Evolutionary conservation across 2,329 filamentous ascomycete species (phyloP).

Genomic region (Septoria linicola): DNA sequence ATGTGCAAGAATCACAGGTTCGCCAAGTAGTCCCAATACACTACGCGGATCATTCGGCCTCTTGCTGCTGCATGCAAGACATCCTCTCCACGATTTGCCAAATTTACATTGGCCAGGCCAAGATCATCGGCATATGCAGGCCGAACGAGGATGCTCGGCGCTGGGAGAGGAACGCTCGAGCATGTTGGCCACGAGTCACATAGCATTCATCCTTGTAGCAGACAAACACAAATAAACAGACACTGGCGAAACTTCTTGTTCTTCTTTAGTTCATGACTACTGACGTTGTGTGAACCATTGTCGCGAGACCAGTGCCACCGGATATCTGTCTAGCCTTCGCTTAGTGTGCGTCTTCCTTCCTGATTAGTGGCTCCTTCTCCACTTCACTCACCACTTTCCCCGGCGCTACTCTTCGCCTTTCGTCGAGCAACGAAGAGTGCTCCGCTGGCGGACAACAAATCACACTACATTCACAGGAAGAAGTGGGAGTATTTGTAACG

Average conservation of each 20-base stretch:
- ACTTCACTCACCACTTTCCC: constrained; percentile 5
- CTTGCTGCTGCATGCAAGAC: too few relatives aligned
- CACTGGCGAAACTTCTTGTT: too few relatives aligned
- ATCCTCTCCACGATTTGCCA: too few relatives aligned
- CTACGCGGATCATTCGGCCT: background rate
- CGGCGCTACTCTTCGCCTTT: background rate
- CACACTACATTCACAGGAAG: background rate
- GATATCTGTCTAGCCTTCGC: constrained; percentile 3
- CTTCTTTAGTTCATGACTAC: background rate
- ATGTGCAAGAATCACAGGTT: background rate
- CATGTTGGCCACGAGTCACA: too few relatives aligned
- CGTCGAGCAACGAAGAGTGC: background rate
- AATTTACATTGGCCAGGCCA: too few relatives aligned
- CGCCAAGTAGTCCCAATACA: background rate
- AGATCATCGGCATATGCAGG: too few relatives aligned
- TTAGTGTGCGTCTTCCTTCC: constrained; percentile 5
- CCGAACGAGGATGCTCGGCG: too few relatives aligned
- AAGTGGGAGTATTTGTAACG: background rate
- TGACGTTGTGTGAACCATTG: too few relatives aligned
- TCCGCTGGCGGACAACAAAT: background rate
- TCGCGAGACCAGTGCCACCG: constrained; percentile 3
- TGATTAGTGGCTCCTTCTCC: constrained; percentile 6
- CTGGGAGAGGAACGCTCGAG: too few relatives aligned
- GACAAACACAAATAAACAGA: too few relatives aligned
- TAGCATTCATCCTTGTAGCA: too few relatives aligned